phyloP scores from a whole-genome alignment of 495 filamentous ascomycete species.

The Xylaria sp. region DNA sequence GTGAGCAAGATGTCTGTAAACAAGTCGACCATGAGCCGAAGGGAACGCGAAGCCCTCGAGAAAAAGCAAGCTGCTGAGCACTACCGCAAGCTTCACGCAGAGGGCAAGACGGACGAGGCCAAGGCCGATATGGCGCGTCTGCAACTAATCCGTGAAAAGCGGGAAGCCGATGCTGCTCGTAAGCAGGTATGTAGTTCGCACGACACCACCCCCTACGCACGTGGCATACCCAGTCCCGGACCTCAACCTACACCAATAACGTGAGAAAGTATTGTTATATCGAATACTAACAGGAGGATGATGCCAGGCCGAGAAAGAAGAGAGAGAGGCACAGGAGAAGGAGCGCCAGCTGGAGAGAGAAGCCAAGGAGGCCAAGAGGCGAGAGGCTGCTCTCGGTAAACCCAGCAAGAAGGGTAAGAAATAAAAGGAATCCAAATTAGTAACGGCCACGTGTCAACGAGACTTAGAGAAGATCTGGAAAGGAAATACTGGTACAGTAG shows the following conservation, averaged over 20 bases:
- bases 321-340: conserved; percentile 67
- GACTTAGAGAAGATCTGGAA: neutral
- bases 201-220: neutral
- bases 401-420: conserved; percentile 46
- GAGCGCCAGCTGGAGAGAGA: conserved; percentile 57
- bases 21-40: conserved; percentile 59
- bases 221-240: neutral
- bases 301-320: conserved; percentile 71
- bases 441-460: neutral
- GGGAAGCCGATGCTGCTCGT: conserved; percentile 77
- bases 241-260: neutral
- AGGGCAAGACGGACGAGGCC: conserved; percentile 96
- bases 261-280: neutral
- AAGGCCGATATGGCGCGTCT: conserved; percentile 89
- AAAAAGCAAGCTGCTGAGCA: conserved; percentile 87
- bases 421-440: conserved; percentile 29
- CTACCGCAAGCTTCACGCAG: conserved; percentile 92
- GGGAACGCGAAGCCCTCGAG: conserved; percentile 88
- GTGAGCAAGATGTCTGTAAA: conserved; percentile 49
- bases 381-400: conserved; percentile 59
- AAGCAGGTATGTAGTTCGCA: conserved; percentile 53
- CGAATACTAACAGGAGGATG: conserved; percentile 25
- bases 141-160: conserved; percentile 78
- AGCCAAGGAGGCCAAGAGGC: conserved; percentile 69
- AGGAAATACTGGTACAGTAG: neutral